Percentiles rank a stretch among this genome's conserved stretches.
Conservation (phyloP, 495 filamentous ascomycete species). For the Xylaria curta region DNA sequence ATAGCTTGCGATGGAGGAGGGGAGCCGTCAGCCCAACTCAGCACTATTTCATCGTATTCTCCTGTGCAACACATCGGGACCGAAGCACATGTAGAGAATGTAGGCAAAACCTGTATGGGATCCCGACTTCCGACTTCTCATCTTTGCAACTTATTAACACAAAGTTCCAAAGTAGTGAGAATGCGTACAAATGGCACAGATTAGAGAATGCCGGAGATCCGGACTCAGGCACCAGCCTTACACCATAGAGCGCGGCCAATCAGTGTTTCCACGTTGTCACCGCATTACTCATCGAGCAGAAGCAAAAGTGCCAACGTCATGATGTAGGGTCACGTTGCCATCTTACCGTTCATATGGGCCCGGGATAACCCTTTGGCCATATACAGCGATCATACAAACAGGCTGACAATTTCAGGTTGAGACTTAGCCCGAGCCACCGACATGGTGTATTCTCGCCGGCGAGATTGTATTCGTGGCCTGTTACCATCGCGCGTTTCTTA, state of each 20-base stretch:
- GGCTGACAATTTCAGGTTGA: background rate
- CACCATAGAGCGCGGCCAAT: background rate
- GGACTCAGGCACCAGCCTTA: background rate
- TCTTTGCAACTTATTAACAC: background rate
- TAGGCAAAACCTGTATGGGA: background rate
- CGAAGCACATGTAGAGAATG: constrained; percentile 16
- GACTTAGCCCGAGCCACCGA: background rate
- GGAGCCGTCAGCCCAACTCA: background rate
- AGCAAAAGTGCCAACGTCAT: background rate
- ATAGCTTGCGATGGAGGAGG: background rate
- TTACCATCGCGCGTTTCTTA: background rate
- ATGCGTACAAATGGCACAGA: background rate
- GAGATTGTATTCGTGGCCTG: background rate
- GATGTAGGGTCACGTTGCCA: background rate
- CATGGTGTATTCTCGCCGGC: background rate
- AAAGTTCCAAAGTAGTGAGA: background rate
- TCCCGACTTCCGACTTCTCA: background rate
- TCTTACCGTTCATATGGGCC: background rate
- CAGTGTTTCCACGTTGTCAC: background rate
- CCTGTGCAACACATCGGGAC: background rate
- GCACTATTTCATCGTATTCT: background rate
- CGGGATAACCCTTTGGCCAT: background rate
- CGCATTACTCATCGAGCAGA: background rate
- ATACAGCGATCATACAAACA: background rate
- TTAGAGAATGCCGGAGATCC: background rate